Evolutionary conservation across 805 yeast species (phyloP).

Genomic region (Millerozyma acaciae): DNA sequence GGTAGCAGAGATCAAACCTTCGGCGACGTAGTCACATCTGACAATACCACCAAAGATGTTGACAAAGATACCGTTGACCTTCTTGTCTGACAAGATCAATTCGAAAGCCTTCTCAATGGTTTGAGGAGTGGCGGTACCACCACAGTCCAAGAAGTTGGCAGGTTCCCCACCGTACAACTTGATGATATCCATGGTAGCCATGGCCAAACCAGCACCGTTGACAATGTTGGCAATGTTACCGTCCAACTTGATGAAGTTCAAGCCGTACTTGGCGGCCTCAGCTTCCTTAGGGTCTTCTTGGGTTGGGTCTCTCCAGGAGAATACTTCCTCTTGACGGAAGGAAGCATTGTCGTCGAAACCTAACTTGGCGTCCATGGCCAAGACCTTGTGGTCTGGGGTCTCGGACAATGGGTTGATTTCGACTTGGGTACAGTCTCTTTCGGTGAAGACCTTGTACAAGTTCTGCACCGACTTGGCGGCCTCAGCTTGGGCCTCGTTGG

Average conservation of each 20-base stretch:
- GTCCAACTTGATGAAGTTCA: conserved; percentile 95
- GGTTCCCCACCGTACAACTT: conserved; percentile 98
- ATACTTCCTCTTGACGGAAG: conserved; percentile 92
- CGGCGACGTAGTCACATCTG: conserved; percentile 98
- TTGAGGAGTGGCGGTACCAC: conserved; percentile 99
- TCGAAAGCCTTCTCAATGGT: conserved; percentile 96
- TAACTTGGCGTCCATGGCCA: conserved; percentile 99
- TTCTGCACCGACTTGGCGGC: conserved; percentile 86
- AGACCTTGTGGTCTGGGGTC: conserved; percentile 81
- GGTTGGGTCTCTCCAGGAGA: conserved; percentile 92
- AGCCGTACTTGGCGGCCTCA: conserved; percentile 81
- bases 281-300: conserved; percentile 99
- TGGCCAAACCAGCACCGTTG: conserved; percentile 99
- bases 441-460: conserved; percentile 83
- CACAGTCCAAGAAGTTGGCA: conserved; percentile 98
- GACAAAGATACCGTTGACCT: conserved; percentile 92
- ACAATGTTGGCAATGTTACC: conserved; percentile 99
- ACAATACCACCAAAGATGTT: conserved; percentile 99
- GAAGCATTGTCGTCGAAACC: conserved; percentile 96
- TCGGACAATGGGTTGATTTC: conserved; percentile 98
- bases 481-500: conserved; percentile 69
- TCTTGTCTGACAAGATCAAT: conserved; percentile 82
- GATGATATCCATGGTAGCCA: conserved; percentile 99
- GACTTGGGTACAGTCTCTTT: conserved; percentile 94
- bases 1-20: conserved; percentile 93